These are phyloP conservation scores for Saururus chinensis DNA, from an alignment of 164 flowering plant species.

Conservation along the genomic window DNA sequence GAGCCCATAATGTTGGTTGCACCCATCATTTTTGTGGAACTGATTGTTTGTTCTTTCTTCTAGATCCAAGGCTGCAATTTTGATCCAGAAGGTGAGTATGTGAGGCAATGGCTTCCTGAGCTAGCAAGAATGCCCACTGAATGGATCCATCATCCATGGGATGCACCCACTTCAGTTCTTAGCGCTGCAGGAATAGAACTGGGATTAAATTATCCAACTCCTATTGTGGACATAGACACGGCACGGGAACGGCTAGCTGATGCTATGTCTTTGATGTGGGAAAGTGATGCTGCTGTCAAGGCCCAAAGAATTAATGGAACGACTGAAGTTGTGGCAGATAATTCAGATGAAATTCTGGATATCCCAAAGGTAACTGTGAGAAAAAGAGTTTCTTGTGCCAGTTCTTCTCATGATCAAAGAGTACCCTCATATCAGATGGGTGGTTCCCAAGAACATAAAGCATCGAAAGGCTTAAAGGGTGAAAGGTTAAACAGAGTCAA, in stretches of 20 bases:
- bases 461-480: slow-evolving; percentile 25
- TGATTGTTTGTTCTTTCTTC: slow-evolving; percentile 1
- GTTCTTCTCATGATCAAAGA: slow-evolving; percentile 72
- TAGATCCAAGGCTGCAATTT: slow-evolving; percentile 79
- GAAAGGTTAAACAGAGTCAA: slow-evolving; percentile 14
- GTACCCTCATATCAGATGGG: slow-evolving; percentile 54
- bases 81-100: slow-evolving; percentile 90
- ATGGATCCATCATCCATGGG: slow-evolving; percentile 99
- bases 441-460: slow-evolving; percentile 22
- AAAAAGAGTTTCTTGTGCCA: slow-evolving; percentile 21
- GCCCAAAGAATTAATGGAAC: slow-evolving; percentile 28
- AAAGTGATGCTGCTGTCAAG: slow-evolving; percentile 39
- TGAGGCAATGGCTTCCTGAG: slow-evolving; percentile 92
- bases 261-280: slow-evolving; percentile 57
- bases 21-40: background rate
- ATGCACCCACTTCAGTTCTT: slow-evolving; percentile 62
- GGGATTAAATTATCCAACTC: slow-evolving; percentile 80
- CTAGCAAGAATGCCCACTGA: slow-evolving; percentile 81
- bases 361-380: slow-evolving; percentile 19
- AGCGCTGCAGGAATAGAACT: slow-evolving; percentile 81
- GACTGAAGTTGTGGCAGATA: slow-evolving; percentile 62
- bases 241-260: slow-evolving; percentile 52
- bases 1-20: background rate
- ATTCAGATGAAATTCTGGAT: slow-evolving; percentile 21
- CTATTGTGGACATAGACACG: slow-evolving; percentile 61